Conservation (phyloP, 805 yeast genomes). For the Lachancea waltii region DNA sequence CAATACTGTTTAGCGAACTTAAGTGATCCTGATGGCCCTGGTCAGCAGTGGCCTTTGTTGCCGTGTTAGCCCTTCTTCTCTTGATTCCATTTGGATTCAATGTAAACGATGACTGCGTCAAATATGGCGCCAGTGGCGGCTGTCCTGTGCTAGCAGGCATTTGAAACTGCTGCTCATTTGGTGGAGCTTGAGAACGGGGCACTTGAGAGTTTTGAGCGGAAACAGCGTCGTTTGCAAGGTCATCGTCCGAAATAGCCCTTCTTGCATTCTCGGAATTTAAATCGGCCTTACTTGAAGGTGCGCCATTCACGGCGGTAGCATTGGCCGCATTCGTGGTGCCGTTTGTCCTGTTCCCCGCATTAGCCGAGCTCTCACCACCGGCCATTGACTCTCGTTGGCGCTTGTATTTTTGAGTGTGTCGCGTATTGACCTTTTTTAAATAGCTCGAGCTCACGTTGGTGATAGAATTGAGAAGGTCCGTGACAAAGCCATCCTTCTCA, state of each 20-base stretch:
- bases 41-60: not conserved
- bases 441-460: slow-evolving; percentile 27
- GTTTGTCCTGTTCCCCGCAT: slow-evolving; percentile 1
- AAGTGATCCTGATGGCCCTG: slow-evolving; percentile 2
- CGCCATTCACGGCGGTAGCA: too few species aligned
- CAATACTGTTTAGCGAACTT: slow-evolving; percentile 4
- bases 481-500: slow-evolving; percentile 18
- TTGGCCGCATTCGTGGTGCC: not conserved
- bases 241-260: too few species aligned
- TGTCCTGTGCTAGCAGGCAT: not conserved
- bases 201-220: too few species aligned
- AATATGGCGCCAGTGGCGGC: slow-evolving; percentile 3
- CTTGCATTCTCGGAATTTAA: too few species aligned
- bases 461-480: slow-evolving; percentile 27
- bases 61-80: slow-evolving; percentile 16
- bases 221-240: too few species aligned
- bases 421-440: slow-evolving; percentile 15
- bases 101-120: slow-evolving; percentile 15
- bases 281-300: too few species aligned
- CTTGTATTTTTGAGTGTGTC: slow-evolving; percentile 7
- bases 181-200: too few species aligned
- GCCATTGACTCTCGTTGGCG: slow-evolving; percentile 8
- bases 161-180: too few species aligned
- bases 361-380: too few species aligned
- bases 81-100: slow-evolving; percentile 32